phyloP scores from a whole-genome alignment of 2,329 filamentous ascomycete genomes.

The Diaporthe caulivora region DNA sequence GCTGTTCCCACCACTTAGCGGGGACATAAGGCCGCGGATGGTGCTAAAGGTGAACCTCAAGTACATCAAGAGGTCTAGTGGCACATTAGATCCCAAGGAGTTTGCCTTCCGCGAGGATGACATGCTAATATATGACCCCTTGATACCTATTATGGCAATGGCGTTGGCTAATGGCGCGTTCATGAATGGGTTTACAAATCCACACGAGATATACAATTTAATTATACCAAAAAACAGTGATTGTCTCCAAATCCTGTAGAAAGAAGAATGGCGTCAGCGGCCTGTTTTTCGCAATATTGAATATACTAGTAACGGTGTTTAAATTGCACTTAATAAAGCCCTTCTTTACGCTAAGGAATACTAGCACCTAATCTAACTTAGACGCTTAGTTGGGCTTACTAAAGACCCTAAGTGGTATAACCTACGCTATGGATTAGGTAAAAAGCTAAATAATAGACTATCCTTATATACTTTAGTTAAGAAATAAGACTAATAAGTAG shows the following conservation, averaged over 20 bases:
- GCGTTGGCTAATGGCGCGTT: slow-evolving; percentile 45
- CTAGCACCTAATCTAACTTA: too few species aligned
- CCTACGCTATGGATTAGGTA: too few species aligned
- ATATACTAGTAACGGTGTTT: slow-evolving; percentile 17
- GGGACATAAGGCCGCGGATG: slow-evolving; percentile 32
- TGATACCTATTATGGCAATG: slow-evolving; percentile 44
- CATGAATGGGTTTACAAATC: slow-evolving; percentile 41
- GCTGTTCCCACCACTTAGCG: slow-evolving; percentile 41
- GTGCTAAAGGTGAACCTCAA: slow-evolving; percentile 44
- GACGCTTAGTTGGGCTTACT: too few species aligned
- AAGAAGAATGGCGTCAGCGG: slow-evolving; percentile 41
- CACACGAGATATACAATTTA: background rate
- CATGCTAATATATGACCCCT: slow-evolving; percentile 40
- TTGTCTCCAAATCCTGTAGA: slow-evolving; percentile 42
- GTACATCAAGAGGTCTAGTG: slow-evolving; percentile 44
- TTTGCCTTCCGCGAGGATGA: slow-evolving; percentile 45
- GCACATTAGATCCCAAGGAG: slow-evolving; percentile 43
- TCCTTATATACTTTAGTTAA: too few species aligned
- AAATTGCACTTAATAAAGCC: background rate
- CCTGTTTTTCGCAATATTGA: slow-evolving; percentile 44
- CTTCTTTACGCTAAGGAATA: too few species aligned
- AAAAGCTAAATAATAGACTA: too few species aligned
- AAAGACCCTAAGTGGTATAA: too few species aligned
- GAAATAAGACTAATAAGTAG: too few species aligned
- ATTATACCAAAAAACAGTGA: slow-evolving; percentile 37